Evolutionary conservation across 352 stramenopile genomes (phyloP).

Genomic region (Globisporangium radiosum): DNA sequence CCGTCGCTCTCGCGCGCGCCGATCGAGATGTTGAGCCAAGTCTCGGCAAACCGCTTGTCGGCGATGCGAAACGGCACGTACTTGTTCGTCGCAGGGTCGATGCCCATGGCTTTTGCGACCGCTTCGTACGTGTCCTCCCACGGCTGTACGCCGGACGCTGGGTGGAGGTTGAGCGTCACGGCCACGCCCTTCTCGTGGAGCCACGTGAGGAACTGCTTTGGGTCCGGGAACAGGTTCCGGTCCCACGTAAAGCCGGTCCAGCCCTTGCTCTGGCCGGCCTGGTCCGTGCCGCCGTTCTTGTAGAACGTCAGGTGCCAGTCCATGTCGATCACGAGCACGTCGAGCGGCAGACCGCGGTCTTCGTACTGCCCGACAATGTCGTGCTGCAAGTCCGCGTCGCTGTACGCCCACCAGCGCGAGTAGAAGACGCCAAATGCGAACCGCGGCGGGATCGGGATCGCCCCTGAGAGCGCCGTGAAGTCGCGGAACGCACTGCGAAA

Average conservation of each 20-base stretch:
- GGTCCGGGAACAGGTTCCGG: constrained; percentile 33
- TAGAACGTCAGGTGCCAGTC: constrained; percentile 51
- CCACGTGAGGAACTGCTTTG: constrained; percentile 24
- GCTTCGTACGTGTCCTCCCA: constrained; percentile 31
- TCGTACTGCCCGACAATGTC: constrained; percentile 29
- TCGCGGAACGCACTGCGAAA: constrained; percentile 32
- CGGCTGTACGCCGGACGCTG: constrained; percentile 32
- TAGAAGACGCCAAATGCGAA: constrained; percentile 36
- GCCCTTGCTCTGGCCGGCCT: constrained; percentile 22
- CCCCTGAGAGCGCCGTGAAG: constrained; percentile 26
- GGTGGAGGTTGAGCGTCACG: constrained; percentile 42
- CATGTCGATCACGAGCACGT: constrained; percentile 58
- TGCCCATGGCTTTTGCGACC: constrained; percentile 24
- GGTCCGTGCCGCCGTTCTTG: constrained; percentile 24
- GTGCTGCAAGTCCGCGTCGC: constrained; percentile 24
- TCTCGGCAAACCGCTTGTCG: constrained; percentile 21
- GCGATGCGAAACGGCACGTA: constrained; percentile 36
- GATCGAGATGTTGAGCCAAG: constrained; percentile 24
- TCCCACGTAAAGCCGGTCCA: constrained; percentile 52
- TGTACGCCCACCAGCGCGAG: constrained; percentile 47
- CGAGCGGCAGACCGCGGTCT: constrained; percentile 25
- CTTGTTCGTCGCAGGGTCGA: constrained; percentile 20
- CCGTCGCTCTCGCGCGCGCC: constrained; percentile 18
- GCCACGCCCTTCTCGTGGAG: constrained; percentile 25
- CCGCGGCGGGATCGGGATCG: constrained; percentile 28